Evolutionary conservation across 2,329 filamentous ascomycete species (phyloP).

Genomic region (Keithomyces neogunnii): DNA sequence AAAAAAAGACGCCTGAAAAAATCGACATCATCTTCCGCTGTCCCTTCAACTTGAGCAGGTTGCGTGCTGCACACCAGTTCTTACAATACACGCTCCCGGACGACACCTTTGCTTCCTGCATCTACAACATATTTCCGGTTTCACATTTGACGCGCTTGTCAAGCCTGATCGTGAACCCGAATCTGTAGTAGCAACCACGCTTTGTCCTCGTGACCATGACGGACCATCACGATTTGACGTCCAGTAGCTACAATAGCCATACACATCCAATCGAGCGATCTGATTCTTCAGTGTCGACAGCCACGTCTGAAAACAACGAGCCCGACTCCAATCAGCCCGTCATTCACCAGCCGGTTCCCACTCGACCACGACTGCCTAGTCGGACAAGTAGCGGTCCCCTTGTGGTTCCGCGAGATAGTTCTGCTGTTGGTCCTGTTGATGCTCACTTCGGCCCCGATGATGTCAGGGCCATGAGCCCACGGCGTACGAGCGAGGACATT

Average conservation of each 20-base stretch:
- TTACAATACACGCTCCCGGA: no score
- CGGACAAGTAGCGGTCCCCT: conserved; percentile 77
- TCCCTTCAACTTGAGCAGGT: no score
- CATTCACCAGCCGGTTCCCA: conserved; percentile 43
- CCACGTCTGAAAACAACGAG: conserved; percentile 27
- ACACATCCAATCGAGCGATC: conserved; percentile 28
- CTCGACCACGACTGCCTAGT: conserved; percentile 60
- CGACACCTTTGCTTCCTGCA: no score
- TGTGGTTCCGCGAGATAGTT: conserved; percentile 70
- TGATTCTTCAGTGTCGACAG: conserved; percentile 25
- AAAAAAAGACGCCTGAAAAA: no score
- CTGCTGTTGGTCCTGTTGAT: conserved; percentile 63
- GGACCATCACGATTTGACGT: conserved; percentile 15
- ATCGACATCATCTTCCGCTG: no score
- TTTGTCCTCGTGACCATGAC: conserved; percentile 11
- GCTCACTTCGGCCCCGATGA: conserved; percentile 78
- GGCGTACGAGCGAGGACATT: conserved; percentile 83
- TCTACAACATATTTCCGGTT: no score
- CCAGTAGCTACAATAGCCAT: conserved; percentile 16
- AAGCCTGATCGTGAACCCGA: not conserved
- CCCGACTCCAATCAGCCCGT: conserved; percentile 37
- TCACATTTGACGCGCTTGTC: no score
- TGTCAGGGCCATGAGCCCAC: conserved; percentile 88
- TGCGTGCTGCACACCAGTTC: no score
- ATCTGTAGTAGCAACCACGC: not conserved